Evolutionary conservation across 176 grass and related monocot genomes (phyloP), one percentile per base, ranked within the genome.

Genomic region (Oryza officinalis): DNA sequence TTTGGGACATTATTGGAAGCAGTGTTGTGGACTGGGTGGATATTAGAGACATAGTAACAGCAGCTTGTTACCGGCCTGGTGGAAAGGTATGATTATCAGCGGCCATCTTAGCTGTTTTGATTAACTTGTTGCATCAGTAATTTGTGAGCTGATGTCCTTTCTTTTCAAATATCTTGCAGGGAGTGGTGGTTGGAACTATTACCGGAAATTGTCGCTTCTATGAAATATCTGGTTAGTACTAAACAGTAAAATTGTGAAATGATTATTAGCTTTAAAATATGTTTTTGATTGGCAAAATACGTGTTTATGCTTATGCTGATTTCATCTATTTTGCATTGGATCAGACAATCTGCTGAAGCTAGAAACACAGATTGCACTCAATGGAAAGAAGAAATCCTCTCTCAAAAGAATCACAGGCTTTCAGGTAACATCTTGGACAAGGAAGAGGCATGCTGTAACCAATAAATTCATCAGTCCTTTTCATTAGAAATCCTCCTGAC

Each of bases 21-120:
- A 89, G 88, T 28, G 97, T 99, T 83, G 86, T 90, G 25, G 89
- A 96, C 83, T 99, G 97, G 97, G 84, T 72, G 13, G 91, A 99
- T 81, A 73, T 69, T 76, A 92, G 80, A 70, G 93, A 99, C 79
- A 99, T 99, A 59, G 84, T 94, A 23, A 99, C 93, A 65, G 89
- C 93, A 47, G 82, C 96, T 79, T 91, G 91, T 86, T 99, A 96
- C 79, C 86, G 81, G 45, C 93, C 88, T 12, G 86, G 94, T 74
- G 93, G 88, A 63, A 96, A 96, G 80, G 97, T 99, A 94, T 30
- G 13, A 65, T 84, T 88, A 23, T 64, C 31, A 65, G 61, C 71
- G 37, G 40, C 26, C 38, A 3, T 25, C 63, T 52, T 79, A 46
- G 31, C 46, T 20, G 17, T 80, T 86, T 64, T 71, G 27, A 54